Evolutionary conservation across 495 filamentous ascomycete genomes (phyloP), one percentile per base, ranked within the genome.

Genomic region (Neurospora tetraspora): DNA sequence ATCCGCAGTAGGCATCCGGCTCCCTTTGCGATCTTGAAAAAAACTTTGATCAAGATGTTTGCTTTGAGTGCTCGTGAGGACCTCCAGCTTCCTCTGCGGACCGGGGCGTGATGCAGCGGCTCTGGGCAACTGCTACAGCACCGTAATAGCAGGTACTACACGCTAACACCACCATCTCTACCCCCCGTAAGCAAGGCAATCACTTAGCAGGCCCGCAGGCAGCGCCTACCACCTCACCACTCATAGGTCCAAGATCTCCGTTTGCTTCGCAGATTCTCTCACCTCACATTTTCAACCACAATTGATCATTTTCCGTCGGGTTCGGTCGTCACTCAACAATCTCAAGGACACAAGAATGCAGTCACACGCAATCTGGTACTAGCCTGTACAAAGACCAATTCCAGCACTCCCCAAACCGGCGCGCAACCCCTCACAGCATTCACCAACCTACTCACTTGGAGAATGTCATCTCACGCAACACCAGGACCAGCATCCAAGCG

Each of bases 401-500:
- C 7, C 53, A 8, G 18, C 27, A 34, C 27, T 18, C 6, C 27
- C 27, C 27, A 65, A 61, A 31, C 27, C 14, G 47, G 47, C 20
- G 5, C 47, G n/a, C 47, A 59, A 6, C 23, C 47, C 20, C 47
- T 12, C 11, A 27, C 27, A 27, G 27, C 27, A 59, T 27, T 12
- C 20, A 59, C 11, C 53, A 61, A 34, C 53, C 53, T 34, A 8
- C 53, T 65, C 31, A 65, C 27, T 1, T 18, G 10, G 5, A 72
- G 16, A 70, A 78, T 77, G 73, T 70, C 76, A 6, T 77, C 73
- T 12, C 72, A 74, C 7, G 14, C 53, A 70, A 77, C 78, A 20
- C 76, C 78, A 20, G 71, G 71, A 11, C 77, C 76, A 10, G 53
- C 76, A 38, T 75, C 76, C 76, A 80, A 80, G 71, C 79, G 79